Conservation (phyloP, 2,329 filamentous ascomycete species). For the Cordyceps cateniannulata region DNA sequence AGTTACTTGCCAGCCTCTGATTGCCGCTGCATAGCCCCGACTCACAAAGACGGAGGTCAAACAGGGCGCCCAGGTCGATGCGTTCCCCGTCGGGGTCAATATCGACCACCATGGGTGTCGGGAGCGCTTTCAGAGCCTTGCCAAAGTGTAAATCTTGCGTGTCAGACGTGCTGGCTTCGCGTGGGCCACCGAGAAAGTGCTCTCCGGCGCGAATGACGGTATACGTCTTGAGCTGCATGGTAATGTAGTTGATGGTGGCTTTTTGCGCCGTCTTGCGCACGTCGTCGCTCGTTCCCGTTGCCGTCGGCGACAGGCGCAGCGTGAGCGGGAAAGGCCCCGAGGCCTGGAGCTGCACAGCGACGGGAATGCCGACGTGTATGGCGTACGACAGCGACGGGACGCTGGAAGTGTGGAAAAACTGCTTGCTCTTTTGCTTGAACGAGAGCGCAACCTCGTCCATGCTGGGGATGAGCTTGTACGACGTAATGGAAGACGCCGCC, state of each 20-base stretch:
- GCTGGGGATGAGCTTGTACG: not conserved
- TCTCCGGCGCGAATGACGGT: not conserved
- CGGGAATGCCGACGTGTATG: not conserved
- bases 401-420: slow-evolving; percentile 5
- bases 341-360: not conserved
- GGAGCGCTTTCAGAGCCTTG: not conserved
- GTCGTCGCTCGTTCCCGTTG: not conserved
- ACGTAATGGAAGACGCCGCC: not conserved
- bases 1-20: not conserved
- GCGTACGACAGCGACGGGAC: not conserved
- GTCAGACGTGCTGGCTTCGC: not conserved
- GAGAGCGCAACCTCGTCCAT: not conserved
- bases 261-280: not conserved
- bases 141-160: not conserved
- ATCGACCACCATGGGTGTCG: not conserved
- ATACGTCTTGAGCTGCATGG: not conserved
- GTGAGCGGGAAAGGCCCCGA: not conserved
- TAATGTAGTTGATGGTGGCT: not conserved
- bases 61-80: not conserved
- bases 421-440: slow-evolving; percentile 7
- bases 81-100: not conserved
- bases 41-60: not conserved
- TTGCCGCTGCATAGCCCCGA: not conserved
- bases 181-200: not conserved
- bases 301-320: not conserved